These are phyloP conservation scores for Suillus variegatus DNA, from an alignment of 768 basidiomycete genomes.

Conservation along the genomic window DNA sequence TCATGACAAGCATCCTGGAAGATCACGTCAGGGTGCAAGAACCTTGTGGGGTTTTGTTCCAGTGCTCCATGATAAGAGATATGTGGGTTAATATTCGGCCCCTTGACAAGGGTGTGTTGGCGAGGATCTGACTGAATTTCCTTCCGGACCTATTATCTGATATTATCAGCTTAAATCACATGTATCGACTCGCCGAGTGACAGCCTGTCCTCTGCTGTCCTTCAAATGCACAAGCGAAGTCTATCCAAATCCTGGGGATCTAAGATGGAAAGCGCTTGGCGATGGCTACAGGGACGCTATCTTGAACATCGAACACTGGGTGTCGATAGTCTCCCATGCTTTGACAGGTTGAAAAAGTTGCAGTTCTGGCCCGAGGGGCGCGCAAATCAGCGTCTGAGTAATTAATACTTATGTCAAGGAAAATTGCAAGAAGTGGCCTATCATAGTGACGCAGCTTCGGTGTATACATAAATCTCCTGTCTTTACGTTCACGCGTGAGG, in stretches of 20 bases:
- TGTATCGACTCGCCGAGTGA: constrained; percentile 8
- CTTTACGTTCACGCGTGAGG: constrained; percentile 6
- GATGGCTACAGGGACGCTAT: constrained; percentile 6
- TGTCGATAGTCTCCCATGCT: background rate
- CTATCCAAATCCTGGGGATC: constrained; percentile 10
- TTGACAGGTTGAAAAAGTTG: constrained; percentile 3
- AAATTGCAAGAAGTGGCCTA: background rate
- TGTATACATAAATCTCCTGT: background rate
- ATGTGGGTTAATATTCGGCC: background rate
- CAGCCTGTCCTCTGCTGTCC: constrained; percentile 4
- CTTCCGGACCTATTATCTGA: background rate
- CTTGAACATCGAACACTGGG: constrained; percentile 1
- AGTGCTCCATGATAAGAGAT: constrained; percentile 5
- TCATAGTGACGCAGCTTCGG: background rate
- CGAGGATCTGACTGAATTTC: background rate
- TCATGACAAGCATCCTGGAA: background rate
- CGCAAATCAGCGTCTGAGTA: background rate
- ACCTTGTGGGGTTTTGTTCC: background rate
- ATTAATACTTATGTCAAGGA: background rate
- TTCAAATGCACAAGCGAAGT: constrained; percentile 10
- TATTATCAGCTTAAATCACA: constrained; percentile 12
- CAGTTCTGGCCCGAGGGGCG: background rate
- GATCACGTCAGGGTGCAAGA: background rate
- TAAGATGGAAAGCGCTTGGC: background rate
- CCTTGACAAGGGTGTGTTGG: constrained; percentile 3